Conservation (phyloP, 108 stramenopile genomes). For the Skeletonema tropicum region DNA sequence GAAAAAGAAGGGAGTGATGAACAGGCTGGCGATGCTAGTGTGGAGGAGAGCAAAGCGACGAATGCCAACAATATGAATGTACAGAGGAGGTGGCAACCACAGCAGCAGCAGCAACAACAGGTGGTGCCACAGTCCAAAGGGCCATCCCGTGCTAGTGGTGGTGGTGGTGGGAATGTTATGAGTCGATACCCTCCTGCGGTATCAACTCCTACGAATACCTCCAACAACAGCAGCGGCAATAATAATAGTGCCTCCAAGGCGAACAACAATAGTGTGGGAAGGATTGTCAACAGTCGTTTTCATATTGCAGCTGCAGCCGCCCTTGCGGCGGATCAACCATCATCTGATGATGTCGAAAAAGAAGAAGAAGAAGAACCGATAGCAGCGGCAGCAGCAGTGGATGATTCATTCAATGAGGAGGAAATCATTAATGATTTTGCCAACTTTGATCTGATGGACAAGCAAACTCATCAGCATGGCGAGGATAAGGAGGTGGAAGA, state of each 20-base stretch:
- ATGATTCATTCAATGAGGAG: background rate
- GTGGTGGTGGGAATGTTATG: constrained; percentile 1
- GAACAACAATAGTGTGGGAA: background rate
- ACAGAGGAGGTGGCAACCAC: constrained; percentile 12
- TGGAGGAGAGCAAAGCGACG: constrained; percentile 1
- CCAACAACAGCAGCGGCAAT: background rate
- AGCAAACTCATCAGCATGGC: background rate
- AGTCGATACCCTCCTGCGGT: background rate
- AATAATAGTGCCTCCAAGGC: background rate
- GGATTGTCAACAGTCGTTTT: background rate
- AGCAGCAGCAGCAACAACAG: constrained; percentile 11
- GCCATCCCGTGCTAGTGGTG: background rate
- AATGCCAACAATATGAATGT: background rate
- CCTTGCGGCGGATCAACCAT: background rate
- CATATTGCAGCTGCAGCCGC: constrained; percentile 1
- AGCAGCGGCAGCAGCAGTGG: background rate
- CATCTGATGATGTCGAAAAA: background rate
- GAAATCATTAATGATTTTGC: background rate
- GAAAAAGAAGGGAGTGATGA: background rate
- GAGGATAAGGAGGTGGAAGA: too few species aligned
- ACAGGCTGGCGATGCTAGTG: background rate
- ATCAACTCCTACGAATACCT: background rate
- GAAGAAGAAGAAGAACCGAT: background rate
- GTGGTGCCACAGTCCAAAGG: background rate
- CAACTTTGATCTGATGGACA: background rate